Percentiles rank a stretch among this genome's conserved stretches.
Evolutionary conservation across 78 protist genomes (phyloP).

Genomic region (Dictyostelium brefeldianum): DNA sequence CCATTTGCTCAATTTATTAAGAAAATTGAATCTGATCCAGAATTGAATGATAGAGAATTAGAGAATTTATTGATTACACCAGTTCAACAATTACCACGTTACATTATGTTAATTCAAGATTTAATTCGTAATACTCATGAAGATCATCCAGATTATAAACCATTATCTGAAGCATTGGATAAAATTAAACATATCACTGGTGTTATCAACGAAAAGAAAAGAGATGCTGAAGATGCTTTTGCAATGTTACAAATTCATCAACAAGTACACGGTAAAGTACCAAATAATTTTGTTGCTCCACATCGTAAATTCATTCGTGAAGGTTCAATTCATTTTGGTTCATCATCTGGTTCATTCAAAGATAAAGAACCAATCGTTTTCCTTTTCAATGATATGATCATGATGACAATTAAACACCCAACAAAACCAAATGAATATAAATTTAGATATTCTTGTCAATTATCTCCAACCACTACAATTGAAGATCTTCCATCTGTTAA

Average conservation of each 20-base stretch:
- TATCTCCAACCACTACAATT: constrained; percentile 19
- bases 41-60: constrained; percentile 61
- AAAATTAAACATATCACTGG: constrained; percentile 45
- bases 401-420: constrained; percentile 80
- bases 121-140: constrained; percentile 75
- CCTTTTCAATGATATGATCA: constrained; percentile 68
- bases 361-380: constrained; percentile 78
- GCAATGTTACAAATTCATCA: constrained; percentile 69
- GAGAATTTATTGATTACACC: constrained; percentile 70
- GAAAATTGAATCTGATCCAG: constrained; percentile 77
- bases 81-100: constrained; percentile 79
- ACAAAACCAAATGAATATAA: constrained; percentile 63
- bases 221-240: constrained; percentile 81
- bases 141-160: constrained; percentile 75
- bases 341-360: constrained; percentile 65
- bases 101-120: constrained; percentile 66
- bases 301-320: constrained; percentile 73
- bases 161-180: constrained; percentile 43
- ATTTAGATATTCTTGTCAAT: constrained; percentile 30
- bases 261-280: constrained; percentile 62
- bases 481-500: constrained; percentile 60
- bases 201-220: constrained; percentile 52
- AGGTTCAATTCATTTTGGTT: constrained; percentile 63
- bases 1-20: constrained; percentile 61
- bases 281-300: constrained; percentile 64